phyloP scores from a whole-genome alignment of 306 rosid genomes.

The Gastrolobium bilobum region DNA sequence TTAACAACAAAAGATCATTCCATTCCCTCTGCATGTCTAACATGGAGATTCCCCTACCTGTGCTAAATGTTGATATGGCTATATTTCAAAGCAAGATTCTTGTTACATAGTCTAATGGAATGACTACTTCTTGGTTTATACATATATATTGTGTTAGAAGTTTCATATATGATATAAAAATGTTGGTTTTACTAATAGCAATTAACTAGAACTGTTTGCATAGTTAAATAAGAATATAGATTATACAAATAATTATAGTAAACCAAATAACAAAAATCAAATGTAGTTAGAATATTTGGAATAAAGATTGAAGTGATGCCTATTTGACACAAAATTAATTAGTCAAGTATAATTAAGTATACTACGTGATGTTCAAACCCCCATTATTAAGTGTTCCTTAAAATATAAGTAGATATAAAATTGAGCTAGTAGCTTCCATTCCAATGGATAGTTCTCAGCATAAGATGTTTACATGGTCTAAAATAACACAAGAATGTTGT shows the following conservation, averaged over 20 bases:
- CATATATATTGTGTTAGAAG: not conserved
- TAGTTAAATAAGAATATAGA: not conserved
- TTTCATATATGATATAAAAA: not conserved
- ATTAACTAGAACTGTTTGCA: not conserved
- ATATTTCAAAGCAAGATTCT: not conserved
- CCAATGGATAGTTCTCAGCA: not conserved
- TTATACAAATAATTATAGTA: not conserved
- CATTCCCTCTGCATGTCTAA: not conserved
- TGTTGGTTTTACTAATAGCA: not conserved
- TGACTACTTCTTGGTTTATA: constrained; percentile 1
- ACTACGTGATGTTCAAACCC: not conserved
- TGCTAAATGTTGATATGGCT: constrained; percentile 5
- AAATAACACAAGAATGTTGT: not conserved
- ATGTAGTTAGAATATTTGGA: not conserved
- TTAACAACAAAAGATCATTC: constrained; percentile 1
- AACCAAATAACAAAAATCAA: not conserved
- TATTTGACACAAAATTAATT: not conserved
- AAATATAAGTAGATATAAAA: not conserved
- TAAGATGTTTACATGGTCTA: constrained; percentile 11
- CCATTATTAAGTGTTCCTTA: not conserved
- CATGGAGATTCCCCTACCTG: constrained; percentile 6
- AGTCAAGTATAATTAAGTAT: not conserved
- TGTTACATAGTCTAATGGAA: not conserved
- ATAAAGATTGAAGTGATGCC: not conserved
- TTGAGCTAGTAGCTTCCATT: constrained; percentile 16